phyloP scores from a whole-genome alignment of 805 yeast genomes.

The Wickerhamomyces queroliae region DNA sequence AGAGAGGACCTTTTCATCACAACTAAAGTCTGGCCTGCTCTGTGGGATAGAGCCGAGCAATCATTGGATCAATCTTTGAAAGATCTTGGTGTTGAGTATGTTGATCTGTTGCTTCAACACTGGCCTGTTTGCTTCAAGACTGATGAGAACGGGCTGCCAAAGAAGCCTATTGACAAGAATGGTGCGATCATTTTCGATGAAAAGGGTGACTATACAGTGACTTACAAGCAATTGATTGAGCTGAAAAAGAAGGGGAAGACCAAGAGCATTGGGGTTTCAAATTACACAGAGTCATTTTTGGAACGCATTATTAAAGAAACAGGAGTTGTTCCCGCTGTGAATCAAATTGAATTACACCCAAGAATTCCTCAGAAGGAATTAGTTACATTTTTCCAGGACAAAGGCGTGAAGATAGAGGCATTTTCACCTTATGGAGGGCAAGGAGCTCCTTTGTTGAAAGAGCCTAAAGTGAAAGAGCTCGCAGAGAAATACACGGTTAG shows the following conservation, averaged over 20 bases:
- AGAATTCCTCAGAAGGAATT: slow-evolving; percentile 59
- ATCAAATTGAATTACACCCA: slow-evolving; percentile 73
- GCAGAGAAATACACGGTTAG: slow-evolving; percentile 51
- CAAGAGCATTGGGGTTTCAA: slow-evolving; percentile 55
- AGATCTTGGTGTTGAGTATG: slow-evolving; percentile 68
- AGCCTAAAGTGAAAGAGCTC: slow-evolving; percentile 42
- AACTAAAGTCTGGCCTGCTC: slow-evolving; percentile 57
- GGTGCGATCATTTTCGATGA: slow-evolving; percentile 28
- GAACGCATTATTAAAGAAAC: slow-evolving; percentile 36
- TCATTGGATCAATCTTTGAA: slow-evolving; percentile 15
- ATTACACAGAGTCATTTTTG: slow-evolving; percentile 36
- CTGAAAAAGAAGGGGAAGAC: slow-evolving; percentile 41
- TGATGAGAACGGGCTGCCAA: slow-evolving; percentile 52
- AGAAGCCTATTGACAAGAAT: slow-evolving; percentile 29
- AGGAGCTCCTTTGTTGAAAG: slow-evolving; percentile 58
- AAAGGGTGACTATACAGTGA: slow-evolving; percentile 36
- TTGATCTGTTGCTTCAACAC: too few relatives aligned
- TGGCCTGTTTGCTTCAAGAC: too few relatives aligned
- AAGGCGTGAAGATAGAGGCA: slow-evolving; percentile 49
- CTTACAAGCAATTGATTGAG: slow-evolving; percentile 56
- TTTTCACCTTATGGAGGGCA: slow-evolving; percentile 60
- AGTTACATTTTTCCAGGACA: slow-evolving; percentile 41
- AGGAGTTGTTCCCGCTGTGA: slow-evolving; percentile 44
- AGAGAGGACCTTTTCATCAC: slow-evolving; percentile 59
- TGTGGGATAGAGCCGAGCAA: slow-evolving; percentile 33